Evolutionary conservation across 257 asterid species (phyloP).

Genomic region (Solanum sitiens): DNA sequence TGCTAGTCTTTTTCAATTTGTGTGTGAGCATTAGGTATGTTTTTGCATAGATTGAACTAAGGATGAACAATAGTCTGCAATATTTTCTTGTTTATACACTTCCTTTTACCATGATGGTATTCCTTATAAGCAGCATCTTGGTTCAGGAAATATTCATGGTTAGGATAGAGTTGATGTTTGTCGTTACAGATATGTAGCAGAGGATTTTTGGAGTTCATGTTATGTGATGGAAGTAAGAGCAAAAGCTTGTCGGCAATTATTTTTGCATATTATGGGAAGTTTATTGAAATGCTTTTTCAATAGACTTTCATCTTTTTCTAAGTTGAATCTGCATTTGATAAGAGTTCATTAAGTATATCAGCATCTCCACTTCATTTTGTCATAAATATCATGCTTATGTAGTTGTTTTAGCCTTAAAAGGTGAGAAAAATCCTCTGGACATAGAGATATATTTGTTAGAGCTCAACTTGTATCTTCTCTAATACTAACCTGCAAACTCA

Average conservation of each 20-base stretch:
- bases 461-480: background rate
- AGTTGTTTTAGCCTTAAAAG: background rate
- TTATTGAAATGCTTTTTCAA: background rate
- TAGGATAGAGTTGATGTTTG: background rate
- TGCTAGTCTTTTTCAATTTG: background rate
- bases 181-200: background rate
- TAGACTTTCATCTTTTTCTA: background rate
- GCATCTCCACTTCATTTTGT: background rate
- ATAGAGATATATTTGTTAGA: background rate
- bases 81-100: background rate
- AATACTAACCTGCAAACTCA: constrained; percentile 3
- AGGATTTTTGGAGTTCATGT: background rate
- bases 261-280: background rate
- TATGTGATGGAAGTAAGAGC: background rate
- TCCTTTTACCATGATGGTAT: background rate
- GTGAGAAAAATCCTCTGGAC: background rate
- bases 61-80: background rate
- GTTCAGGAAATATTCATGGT: no score
- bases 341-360: background rate
- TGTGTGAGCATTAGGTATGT: background rate
- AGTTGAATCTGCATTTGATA: background rate
- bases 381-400: background rate
- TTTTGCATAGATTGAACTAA: background rate
- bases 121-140: background rate
- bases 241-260: background rate